Evolutionary conservation across 1,139 yeast species (phyloP), one percentile per base, ranked within the genome.

Genomic region (Lizanozyma gosingica): DNA sequence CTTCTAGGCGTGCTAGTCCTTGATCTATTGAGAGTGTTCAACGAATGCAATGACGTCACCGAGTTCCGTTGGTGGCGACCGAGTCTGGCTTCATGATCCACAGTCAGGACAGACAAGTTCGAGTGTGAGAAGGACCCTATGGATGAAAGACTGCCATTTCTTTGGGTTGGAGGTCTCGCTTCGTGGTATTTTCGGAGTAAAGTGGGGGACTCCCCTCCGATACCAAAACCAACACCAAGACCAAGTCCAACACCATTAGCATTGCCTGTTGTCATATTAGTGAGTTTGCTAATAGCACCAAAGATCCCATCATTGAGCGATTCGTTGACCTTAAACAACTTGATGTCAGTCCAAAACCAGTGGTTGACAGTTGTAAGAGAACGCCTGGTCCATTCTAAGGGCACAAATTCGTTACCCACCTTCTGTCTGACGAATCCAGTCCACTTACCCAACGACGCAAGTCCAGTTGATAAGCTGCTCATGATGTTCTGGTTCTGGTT

Each of bases 321-420:
- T 16, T 58, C 66, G 45, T 72, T 76, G 15, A 83, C 64, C 37
- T 65, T 69, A 63, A 88, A 87, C 33, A 87, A 64, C 46, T 59
- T 72, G 36, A 87, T 67, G 15, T 65, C 54, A 0, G 95, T 82
- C 2, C 77, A 76, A 14, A 69, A 65, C 94, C 95, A 90, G 18
- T 73, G 66, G 43, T 77, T 70, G 16, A 54, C 49, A 14, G 52
- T 46, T 2, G 65, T 55, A n/a, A 65, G 41, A 3, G 66, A 49
- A 3, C 53, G 55, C 4, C 52, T 54, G 2, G 62, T 62, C 44
- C 59, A 57, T 4, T 53, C 53, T 2, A 45, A 39, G 9, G 43
- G 18, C 11, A 37, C 43, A 14, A 40, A 35, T 37, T 43, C 48
- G 3, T 38, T 32, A 17, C 38, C 40, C 8, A 42, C 33, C 38